phyloP scores from a whole-genome alignment of 257 asterid species.

The Solanum dulcamara region DNA sequence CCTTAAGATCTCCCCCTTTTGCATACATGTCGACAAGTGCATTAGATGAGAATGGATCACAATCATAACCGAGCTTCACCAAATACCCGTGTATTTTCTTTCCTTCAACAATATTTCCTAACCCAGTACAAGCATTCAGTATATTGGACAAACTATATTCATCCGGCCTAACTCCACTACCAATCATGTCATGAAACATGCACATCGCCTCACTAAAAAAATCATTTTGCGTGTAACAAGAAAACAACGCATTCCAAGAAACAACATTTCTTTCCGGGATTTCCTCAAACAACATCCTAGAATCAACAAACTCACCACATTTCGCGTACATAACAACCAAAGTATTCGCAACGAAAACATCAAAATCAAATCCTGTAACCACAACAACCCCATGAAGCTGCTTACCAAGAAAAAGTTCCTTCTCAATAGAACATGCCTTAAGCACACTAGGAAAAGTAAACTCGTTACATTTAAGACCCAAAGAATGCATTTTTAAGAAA shows the following conservation, averaged over 20 bases:
- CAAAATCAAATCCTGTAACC: conserved; percentile 1
- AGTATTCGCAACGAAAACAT: conserved; percentile 7
- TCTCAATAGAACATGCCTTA: conserved; percentile 5
- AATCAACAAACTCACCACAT: not conserved
- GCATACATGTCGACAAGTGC: not conserved
- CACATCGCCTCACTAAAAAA: not conserved
- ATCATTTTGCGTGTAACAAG: not conserved
- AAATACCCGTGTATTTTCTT: not conserved
- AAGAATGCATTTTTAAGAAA: conserved; percentile 1
- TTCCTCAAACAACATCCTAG: conserved; percentile 1
- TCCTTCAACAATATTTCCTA: not conserved
- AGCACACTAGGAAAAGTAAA: conserved; percentile 6
- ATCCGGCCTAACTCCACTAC: not conserved
- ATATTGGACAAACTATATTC: not conserved
- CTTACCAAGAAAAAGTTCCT: not conserved
- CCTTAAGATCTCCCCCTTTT: not conserved
- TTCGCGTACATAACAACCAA: conserved; percentile 1
- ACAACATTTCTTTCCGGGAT: conserved; percentile 1
- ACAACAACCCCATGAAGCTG: conserved; percentile 1
- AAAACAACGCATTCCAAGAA: conserved; percentile 1
- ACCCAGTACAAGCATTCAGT: not conserved
- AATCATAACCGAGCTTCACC: not conserved
- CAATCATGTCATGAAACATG: not conserved
- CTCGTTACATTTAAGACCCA: conserved; percentile 6
- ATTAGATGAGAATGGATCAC: not conserved